Evolutionary conservation across 257 asterid genomes (phyloP), one percentile per base, ranked within the genome.

Genomic region (Solanum piurae): DNA sequence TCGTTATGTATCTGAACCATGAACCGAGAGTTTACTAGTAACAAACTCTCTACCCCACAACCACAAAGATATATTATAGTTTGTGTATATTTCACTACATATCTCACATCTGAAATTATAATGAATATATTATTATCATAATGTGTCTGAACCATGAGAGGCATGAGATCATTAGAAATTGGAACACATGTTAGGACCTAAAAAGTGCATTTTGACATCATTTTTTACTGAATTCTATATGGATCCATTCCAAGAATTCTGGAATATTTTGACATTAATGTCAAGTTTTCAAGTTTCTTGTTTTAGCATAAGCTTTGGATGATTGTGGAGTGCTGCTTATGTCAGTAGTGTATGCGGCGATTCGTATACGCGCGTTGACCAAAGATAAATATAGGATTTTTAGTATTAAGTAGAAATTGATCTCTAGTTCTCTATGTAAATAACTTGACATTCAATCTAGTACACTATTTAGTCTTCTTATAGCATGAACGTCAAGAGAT

Each of bases 81-180:
- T 1, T 23, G 71, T 0, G 1, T 62, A 4, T 62, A 23, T 9
- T 1, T 6, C 2, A 6, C 21, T 14, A 1, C 3, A 16, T 52
- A 52, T 6, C 5, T 0, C 0, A 60, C 1, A 3, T 1, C 3
- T 4, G 14, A 0, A 0, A 62, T 62, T 62, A 9, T 9, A 21
- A 0, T 60, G 13, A 21, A 52, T 18, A 55, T 55, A 55, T 55
- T 55, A 18, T 20, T 20, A 1, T 58, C 3, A 25, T 20, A 58
- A 58, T 3, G 66, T 58, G 5, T 58, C 0, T 21, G 5, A 58
- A 58, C 66, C 66, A 0, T 58, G 33, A n/a, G 33, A n/a, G 72
- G 33, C 72, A 1, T 64, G 33, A 64, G 33, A n/a, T 64, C 33
- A 64, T 64, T 6, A 64, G 14, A 58, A 66, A 66, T 66, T 27